Percentiles rank a stretch among this genome's conserved stretches.
Conservation (phyloP, 495 filamentous ascomycete genomes). For the Corynascus novoguineensis region DNA sequence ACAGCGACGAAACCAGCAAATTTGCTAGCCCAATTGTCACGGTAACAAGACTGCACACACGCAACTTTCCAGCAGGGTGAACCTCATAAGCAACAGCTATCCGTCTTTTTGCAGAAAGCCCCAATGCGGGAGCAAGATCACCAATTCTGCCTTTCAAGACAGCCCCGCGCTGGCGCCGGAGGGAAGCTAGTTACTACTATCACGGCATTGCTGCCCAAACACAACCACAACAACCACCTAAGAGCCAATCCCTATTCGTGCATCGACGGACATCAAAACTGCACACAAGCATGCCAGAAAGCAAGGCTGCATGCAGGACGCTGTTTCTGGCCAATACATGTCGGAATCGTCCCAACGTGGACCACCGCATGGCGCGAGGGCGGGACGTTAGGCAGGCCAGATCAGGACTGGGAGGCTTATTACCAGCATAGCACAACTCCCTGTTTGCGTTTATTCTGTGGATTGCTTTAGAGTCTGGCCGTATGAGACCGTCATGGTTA, state of each 20-base stretch:
- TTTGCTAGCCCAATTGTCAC: not conserved
- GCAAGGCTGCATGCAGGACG: constrained; percentile 13
- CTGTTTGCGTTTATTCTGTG: no score
- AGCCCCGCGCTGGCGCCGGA: not conserved
- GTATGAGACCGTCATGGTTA: no score
- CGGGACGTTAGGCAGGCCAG: not conserved
- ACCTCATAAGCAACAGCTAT: not conserved
- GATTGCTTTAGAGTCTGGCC: no score
- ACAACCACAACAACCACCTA: not conserved
- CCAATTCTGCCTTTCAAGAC: not conserved
- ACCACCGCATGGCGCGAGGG: not conserved
- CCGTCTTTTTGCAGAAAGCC: not conserved
- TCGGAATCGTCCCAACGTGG: not conserved
- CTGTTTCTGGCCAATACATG: not conserved
- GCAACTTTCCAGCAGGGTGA: not conserved
- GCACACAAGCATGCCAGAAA: constrained; percentile 7
- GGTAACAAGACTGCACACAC: not conserved
- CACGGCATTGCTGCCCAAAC: constrained; percentile 12
- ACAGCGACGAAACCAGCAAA: not conserved
- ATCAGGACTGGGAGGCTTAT: no score
- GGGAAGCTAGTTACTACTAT: no score
- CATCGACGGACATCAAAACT: not conserved
- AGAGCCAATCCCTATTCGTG: not conserved
- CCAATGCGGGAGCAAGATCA: not conserved
- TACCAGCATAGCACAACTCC: no score